These are phyloP conservation scores for Kwoniella heveanensis DNA, from an alignment of 768 basidiomycete species.

Conservation along the genomic window DNA sequence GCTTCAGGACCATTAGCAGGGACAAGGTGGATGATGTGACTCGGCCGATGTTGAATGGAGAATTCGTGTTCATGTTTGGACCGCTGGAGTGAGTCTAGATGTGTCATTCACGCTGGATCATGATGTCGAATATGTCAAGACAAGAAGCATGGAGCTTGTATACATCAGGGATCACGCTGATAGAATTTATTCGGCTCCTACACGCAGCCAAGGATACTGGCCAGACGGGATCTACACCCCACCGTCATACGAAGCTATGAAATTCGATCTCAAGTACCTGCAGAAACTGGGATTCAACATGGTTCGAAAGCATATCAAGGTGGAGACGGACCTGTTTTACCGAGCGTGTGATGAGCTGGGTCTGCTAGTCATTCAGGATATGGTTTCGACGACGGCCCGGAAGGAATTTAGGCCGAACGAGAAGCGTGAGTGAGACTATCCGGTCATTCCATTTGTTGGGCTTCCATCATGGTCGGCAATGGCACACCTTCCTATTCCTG, in stretches of 20 bases:
- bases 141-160: too few species aligned
- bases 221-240: conserved; percentile 37
- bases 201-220: conserved; percentile 34
- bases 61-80: conserved; percentile 30
- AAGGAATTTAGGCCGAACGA: conserved; percentile 13
- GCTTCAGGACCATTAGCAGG: conserved; percentile 24
- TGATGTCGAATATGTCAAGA: too few species aligned
- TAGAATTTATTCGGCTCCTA: too few species aligned
- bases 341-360: conserved; percentile 34
- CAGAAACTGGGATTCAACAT: conserved; percentile 34
- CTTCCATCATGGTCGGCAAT: too few species aligned
- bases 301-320: conserved; percentile 39
- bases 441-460: not conserved
- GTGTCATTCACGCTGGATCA: too few species aligned
- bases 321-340: conserved; percentile 35
- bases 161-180: too few species aligned
- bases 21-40: conserved; percentile 22
- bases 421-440: conserved; percentile 3
- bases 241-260: conserved; percentile 33
- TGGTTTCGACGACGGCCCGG: conserved; percentile 25
- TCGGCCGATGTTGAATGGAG: conserved; percentile 30
- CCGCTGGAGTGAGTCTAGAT: conserved; percentile 28
- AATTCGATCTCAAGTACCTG: conserved; percentile 29
- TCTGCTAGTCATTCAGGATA: conserved; percentile 35
- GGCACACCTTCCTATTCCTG: too few species aligned